Evolutionary conservation across 2,329 filamentous ascomycete species (phyloP).

Genomic region (Talaromyces albobiverticillius): DNA sequence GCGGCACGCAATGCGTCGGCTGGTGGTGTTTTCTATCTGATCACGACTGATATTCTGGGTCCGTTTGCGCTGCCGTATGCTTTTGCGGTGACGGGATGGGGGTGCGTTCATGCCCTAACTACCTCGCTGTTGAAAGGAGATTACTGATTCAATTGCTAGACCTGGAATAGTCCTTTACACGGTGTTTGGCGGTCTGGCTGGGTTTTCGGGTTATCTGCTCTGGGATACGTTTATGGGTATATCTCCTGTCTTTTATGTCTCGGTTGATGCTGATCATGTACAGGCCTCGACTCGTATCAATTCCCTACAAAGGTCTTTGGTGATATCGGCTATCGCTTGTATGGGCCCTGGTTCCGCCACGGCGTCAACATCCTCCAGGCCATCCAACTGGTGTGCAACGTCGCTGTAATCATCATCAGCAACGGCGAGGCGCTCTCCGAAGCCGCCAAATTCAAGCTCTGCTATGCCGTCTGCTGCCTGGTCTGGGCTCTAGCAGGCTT

Average conservation of each 20-base stretch:
- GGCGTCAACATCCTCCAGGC: slow-evolving; percentile 50
- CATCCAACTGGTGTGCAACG: slow-evolving; percentile 39
- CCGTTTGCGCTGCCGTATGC: slow-evolving; percentile 36
- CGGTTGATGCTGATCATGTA: neutral
- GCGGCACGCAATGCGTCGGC: slow-evolving; percentile 46
- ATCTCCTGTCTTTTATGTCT: neutral
- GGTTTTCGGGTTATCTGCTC: slow-evolving; percentile 46
- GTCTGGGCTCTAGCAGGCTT: slow-evolving; percentile 54
- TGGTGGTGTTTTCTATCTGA: slow-evolving; percentile 49
- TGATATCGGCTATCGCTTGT: slow-evolving; percentile 49
- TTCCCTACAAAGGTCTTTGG: slow-evolving; percentile 48
- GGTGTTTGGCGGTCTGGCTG: slow-evolving; percentile 41
- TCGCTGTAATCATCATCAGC: slow-evolving; percentile 42
- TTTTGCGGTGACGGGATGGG: slow-evolving; percentile 37
- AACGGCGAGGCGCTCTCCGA: slow-evolving; percentile 56
- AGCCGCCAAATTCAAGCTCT: slow-evolving; percentile 48
- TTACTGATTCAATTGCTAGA: neutral
- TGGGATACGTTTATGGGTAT: slow-evolving; percentile 43
- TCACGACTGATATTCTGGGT: slow-evolving; percentile 49
- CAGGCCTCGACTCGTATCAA: slow-evolving; percentile 44
- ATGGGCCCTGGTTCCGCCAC: slow-evolving; percentile 45
- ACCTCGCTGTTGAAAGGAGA: neutral
- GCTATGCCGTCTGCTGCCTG: slow-evolving; percentile 53
- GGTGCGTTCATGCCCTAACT: slow-evolving; percentile 12
- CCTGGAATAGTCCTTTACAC: slow-evolving; percentile 47